phyloP scores from a whole-genome alignment of 148 eudicot genomes.

The Mesembryanthemum crystallinum region DNA sequence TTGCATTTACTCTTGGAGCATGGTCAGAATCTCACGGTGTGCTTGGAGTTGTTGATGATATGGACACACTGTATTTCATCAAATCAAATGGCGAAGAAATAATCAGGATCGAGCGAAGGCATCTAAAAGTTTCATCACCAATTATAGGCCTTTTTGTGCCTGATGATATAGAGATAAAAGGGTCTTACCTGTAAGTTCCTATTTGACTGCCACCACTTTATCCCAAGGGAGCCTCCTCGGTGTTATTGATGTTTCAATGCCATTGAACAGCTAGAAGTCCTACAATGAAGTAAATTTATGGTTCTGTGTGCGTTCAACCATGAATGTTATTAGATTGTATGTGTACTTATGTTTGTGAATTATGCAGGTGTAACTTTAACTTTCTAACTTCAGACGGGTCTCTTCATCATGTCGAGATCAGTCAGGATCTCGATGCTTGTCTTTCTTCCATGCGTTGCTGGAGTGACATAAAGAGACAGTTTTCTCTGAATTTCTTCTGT shows the following conservation, averaged over 20 bases:
- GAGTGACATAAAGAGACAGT: conserved; percentile 45
- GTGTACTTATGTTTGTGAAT: conserved; percentile 21
- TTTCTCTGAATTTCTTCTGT: conserved; percentile 50
- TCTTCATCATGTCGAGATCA: conserved; percentile 72
- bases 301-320: neutral
- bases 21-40: conserved; percentile 95
- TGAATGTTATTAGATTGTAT: conserved; percentile 1
- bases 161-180: conserved; percentile 43
- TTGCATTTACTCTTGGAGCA: conserved; percentile 55
- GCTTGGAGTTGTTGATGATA: conserved; percentile 72
- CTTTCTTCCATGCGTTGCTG: conserved; percentile 49
- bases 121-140: conserved; percentile 54
- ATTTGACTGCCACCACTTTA: neutral
- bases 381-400: conserved; percentile 78
- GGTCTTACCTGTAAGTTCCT: conserved; percentile 67
- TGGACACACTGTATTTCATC: conserved; percentile 66
- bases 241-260: conserved; percentile 1
- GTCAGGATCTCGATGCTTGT: conserved; percentile 73
- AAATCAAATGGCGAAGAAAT: conserved; percentile 94
- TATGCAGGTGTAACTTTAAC: conserved; percentile 77
- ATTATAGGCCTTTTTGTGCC: conserved; percentile 61
- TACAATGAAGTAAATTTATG: neutral
- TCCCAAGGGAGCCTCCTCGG: neutral
- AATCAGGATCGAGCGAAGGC: conserved; percentile 56
- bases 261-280: neutral